A percentile compares a stretch with the other conserved stretches of the same genome.
Conservation (phyloP, 805 yeast genomes). For the Gaillardinia entomophila region DNA sequence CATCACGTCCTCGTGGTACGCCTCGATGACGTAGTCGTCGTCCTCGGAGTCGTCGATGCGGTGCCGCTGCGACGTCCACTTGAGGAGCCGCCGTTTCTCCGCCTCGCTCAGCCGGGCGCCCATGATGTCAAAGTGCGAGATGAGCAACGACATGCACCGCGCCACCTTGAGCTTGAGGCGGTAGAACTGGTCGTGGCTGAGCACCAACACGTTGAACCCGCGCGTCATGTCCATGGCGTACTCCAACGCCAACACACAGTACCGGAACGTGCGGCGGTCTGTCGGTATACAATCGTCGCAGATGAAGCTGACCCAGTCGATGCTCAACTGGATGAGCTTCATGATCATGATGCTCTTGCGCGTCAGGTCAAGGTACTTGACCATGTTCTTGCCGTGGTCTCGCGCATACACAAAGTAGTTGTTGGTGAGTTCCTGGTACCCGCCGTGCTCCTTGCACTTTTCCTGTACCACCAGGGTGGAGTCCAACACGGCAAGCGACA, state of each 20-base stretch:
- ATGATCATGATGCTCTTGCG: constrained; percentile 64
- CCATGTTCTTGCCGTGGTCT: constrained; percentile 72
- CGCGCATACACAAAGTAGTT: constrained; percentile 70
- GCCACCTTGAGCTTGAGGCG: constrained; percentile 77
- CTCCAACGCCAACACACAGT: constrained; percentile 95
- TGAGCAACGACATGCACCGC: constrained; percentile 86
- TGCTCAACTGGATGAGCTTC: constrained; percentile 66
- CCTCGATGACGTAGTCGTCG: constrained; percentile 34
- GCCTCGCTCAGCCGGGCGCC: constrained; percentile 87
- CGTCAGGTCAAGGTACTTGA: constrained; percentile 56
- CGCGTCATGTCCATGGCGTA: constrained; percentile 93
- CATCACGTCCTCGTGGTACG: constrained; percentile 65
- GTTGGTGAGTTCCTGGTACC: constrained; percentile 71
- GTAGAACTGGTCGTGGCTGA: constrained; percentile 71
- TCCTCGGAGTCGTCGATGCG: constrained; percentile 42
- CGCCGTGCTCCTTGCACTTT: constrained; percentile 52
- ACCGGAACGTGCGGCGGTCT: constrained; percentile 83
- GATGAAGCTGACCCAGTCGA: constrained; percentile 89
- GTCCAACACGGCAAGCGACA: constrained; percentile 60
- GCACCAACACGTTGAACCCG: constrained; percentile 80
- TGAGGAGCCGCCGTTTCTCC: constrained; percentile 48
- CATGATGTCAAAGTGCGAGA: constrained; percentile 96
- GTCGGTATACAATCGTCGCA: constrained; percentile 94
- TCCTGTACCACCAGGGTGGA: constrained; percentile 48
- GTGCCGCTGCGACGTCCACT: constrained; percentile 48